Conservation (phyloP, 345 rosid species). For the Euphorbia tirucalli region DNA sequence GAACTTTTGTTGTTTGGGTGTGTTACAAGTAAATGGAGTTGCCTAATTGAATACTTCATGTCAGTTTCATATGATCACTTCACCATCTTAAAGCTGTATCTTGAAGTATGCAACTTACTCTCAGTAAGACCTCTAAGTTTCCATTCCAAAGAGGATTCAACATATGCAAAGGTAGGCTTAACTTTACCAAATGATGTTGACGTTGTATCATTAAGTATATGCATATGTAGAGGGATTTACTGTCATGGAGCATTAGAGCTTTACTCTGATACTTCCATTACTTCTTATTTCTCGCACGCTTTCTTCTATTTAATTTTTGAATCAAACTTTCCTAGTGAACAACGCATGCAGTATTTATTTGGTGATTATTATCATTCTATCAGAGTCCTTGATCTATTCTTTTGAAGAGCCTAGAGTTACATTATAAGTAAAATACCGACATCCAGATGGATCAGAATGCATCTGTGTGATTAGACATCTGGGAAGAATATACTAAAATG, state of each 20-base stretch:
- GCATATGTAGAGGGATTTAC: background rate
- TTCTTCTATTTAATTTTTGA: background rate
- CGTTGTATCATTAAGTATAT: background rate
- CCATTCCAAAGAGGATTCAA: constrained; percentile 33
- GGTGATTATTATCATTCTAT: background rate
- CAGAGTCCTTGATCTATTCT: background rate
- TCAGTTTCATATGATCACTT: constrained; percentile 50
- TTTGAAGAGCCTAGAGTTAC: background rate
- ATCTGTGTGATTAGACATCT: background rate
- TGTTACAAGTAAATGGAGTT: constrained; percentile 53
- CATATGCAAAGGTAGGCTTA: constrained; percentile 42
- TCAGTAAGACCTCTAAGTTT: constrained; percentile 38
- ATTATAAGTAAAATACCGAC: background rate
- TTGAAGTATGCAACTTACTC: constrained; percentile 46
- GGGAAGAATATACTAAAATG: background rate
- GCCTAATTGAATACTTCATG: constrained; percentile 50
- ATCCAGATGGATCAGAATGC: background rate
- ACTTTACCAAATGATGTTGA: background rate
- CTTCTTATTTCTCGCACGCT: background rate
- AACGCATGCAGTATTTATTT: background rate
- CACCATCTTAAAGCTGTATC: constrained; percentile 53
- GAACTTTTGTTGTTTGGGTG: constrained; percentile 79
- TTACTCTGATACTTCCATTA: background rate
- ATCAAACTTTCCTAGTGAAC: background rate
- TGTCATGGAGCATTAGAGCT: background rate